A percentile compares a stretch with the other conserved stretches of the same genome.
Evolutionary conservation across 2,329 filamentous ascomycete genomes (phyloP).

Genomic region (Pseudogymnoascus sp.): DNA sequence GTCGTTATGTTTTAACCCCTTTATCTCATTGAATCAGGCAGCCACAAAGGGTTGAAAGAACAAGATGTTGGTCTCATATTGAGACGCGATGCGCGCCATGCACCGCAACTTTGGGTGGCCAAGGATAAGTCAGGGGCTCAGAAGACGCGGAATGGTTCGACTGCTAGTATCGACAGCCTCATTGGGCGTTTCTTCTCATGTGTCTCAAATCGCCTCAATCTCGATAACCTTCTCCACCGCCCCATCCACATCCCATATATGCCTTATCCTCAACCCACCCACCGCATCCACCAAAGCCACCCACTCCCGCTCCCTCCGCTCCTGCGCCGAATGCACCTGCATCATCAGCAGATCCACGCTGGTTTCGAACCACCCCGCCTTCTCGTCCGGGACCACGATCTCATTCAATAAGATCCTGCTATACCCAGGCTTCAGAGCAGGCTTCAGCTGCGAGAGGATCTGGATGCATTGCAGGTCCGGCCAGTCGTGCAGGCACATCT

Average conservation of each 20-base stretch:
- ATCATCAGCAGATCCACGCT: constrained; percentile 9
- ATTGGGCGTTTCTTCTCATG: too few species aligned
- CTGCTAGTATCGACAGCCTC: too few species aligned
- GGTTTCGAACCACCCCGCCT: neutral
- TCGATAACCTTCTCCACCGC: constrained; percentile 8
- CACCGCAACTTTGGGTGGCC: too few species aligned
- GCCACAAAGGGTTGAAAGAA: too few species aligned
- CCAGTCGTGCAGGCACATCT: constrained; percentile 34
- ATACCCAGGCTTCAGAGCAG: constrained; percentile 24
- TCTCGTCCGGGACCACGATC: constrained; percentile 13
- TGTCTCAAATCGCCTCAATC: neutral
- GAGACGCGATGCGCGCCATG: too few species aligned
- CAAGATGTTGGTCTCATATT: too few species aligned
- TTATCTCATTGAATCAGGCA: too few species aligned
- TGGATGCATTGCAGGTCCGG: constrained; percentile 25
- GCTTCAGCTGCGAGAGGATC: constrained; percentile 23
- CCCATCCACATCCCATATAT: constrained; percentile 5
- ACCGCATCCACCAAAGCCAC: neutral
- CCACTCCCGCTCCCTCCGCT: constrained; percentile 7
- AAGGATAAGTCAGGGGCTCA: too few species aligned
- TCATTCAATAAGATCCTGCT: constrained; percentile 17
- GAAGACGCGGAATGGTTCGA: too few species aligned
- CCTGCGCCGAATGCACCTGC: constrained; percentile 3
- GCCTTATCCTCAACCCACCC: constrained; percentile 2
- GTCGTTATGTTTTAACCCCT: too few species aligned